Base-by-base conservation (phyloP, 1,139 yeast genomes). In the Debaryomyces subglobosus region DNA sequence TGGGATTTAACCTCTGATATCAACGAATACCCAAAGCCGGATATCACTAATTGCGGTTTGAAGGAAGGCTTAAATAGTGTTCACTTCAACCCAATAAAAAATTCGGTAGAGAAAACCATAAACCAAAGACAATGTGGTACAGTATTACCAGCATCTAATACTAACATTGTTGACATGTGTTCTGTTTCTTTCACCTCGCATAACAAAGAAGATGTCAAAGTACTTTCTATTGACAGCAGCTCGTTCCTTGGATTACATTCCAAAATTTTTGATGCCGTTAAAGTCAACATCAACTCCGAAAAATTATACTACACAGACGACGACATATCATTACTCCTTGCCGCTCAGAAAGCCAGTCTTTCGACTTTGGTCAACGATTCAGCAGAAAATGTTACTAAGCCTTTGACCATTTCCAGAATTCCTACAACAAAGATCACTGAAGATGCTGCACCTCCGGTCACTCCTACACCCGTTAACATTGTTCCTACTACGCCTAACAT, bases 61-160 rank as follows among this genome's bases (percentile, higher is more conserved):
- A 76, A 71, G 51, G 80, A 77, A 54, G 84, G 84, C 0, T 56
- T 79, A 23, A 61, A 66, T 39, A 74, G 83, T 48, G 67, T 79
- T 34, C 56, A 61, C 8, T 75, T 74, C 51, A 65, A 73, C 58
- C 65, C 71, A 1, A 47, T 52, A 16, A 62, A 63, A 13, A 71
- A 75, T 49, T 51, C 59, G 15, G 55, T 74, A 27, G 74, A 71
- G 36, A 57, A 65, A 3, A 60, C 64, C 2, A 54, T 68, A 9
- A 62, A 61, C 47, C 78, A 77, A 55, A 68, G 83, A 57, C 85
- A 81, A 62, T 81, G 86, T 62, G 87, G 86, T n/a, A 82, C 86
- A 0, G 53, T 74, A 8, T 72, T 82, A 29, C 85, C 85, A 1
- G 85, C 85, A 1, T 79, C 85, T 34, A 79, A 79, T 57, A 73